Conservation (phyloP, 208 protist genomes). For the Acanthamoeba healyi region DNA sequence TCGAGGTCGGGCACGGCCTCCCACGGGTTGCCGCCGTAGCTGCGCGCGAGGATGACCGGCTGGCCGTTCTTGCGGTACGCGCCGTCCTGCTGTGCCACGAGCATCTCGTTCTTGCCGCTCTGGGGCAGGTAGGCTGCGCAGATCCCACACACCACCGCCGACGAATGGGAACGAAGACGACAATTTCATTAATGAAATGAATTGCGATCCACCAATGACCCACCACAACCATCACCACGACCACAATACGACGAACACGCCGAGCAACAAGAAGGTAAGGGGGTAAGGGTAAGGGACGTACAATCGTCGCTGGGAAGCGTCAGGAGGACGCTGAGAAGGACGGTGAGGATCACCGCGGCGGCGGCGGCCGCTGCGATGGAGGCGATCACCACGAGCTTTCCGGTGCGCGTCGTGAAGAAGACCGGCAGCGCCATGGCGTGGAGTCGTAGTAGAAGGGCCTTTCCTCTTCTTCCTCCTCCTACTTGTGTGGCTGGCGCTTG, state of each 20-base stretch:
- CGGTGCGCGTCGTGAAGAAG: conserved; percentile 9
- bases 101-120: neutral
- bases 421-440: conserved; percentile 18
- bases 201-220: neutral
- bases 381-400: conserved; percentile 15
- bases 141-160: neutral
- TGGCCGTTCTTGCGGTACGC: conserved; percentile 8
- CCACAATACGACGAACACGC: neutral
- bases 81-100: neutral
- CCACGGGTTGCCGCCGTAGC: conserved; percentile 50
- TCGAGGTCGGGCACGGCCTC: conserved; percentile 6
- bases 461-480: neutral
- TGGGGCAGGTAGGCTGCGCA: conserved; percentile 2
- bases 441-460: neutral
- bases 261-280: neutral
- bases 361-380: conserved; percentile 15
- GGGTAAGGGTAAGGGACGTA: neutral
- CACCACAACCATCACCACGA: neutral
- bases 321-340: neutral
- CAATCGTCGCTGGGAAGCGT: neutral
- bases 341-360: neutral
- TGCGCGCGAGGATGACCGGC: conserved; percentile 19
- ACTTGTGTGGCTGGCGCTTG: neutral
- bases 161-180: neutral
- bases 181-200: neutral